Evolutionary conservation across 2,329 filamentous ascomycete genomes (phyloP), one percentile per base, ranked within the genome.

Genomic region (Zopfia rhizophila): DNA sequence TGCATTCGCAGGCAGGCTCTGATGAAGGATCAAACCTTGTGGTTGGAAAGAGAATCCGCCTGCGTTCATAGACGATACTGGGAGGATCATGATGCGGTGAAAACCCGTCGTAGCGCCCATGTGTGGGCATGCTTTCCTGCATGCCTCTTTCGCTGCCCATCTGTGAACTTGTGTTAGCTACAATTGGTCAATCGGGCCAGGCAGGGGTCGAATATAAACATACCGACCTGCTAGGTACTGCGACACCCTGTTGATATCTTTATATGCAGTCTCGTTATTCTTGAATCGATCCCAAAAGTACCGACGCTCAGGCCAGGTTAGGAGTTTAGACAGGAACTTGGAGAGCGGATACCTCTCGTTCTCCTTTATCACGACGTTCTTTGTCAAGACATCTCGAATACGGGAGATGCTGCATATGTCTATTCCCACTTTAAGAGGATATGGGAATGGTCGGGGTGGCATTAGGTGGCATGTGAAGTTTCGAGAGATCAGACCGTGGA

Each of bases 331-430:
- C 7, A 69, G 18, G 24, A 69, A 66, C 17, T 38, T 48, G 8
- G 47, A 16, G 12, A 68, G 49, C 3, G 50, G 40, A 1, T 24
- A 38, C 11, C 17, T 23, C 16, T 43, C 10, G 4, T 13, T 36
- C 36, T 36, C 19, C 30, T 39, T 16, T 36, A 43, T 48, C 24
- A 24, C 11, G n/a, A n/a, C 63, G 61, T 28, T 44, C 58, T 51
- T 53, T 13, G 65, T 69, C 39, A 93, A 69, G 38, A 91, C 76
- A 14, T 70, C 68, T 50, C 77, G 73, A 48, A 96, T 84, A 43
- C 91, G 85, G 1, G 79, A 72, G 45, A 91, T 81, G 45, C 80
- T 79, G 69, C 89, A 91, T 45, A 96, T 87, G 66, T 96, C 91
- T 35, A 84, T 93, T 46, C 91, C 91, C 39, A 96, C 75, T 36